Evolutionary conservation across 1,284 basidiomycete genomes (phyloP).

Genomic region (Ganoderma resinaceum): DNA sequence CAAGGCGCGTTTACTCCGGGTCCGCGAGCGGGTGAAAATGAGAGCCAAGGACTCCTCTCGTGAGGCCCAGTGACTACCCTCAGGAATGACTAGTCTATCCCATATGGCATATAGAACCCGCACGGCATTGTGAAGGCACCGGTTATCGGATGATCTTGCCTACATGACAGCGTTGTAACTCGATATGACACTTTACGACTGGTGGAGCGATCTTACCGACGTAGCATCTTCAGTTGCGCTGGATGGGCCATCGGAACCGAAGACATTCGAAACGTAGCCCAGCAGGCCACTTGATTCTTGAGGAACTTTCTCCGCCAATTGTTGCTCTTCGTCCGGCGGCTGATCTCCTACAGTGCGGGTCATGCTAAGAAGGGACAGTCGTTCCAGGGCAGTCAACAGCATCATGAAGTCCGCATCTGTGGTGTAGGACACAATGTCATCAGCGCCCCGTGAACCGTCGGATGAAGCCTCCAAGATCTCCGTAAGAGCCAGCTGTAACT

Average conservation of each 20-base stretch:
- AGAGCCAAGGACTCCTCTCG: constrained; percentile 71
- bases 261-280: constrained; percentile 83
- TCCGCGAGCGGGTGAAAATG: constrained; percentile 69
- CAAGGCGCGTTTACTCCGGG: constrained; percentile 78
- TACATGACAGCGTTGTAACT: constrained; percentile 36
- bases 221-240: constrained; percentile 59
- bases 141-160: constrained; percentile 74
- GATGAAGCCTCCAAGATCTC: constrained; percentile 59
- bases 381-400: constrained; percentile 84
- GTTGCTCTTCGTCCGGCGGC: constrained; percentile 64
- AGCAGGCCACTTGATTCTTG: constrained; percentile 72
- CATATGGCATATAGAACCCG: constrained; percentile 75
- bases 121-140: constrained; percentile 75
- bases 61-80: constrained; percentile 53
- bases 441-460: constrained; percentile 41
- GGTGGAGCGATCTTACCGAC: constrained; percentile 52
- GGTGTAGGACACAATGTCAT: constrained; percentile 53
- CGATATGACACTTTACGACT: constrained; percentile 50
- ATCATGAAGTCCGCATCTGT: constrained; percentile 88
- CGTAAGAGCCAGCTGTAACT: constrained; percentile 66
- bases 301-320: constrained; percentile 55
- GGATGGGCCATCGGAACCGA: constrained; percentile 64
- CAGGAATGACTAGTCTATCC: constrained; percentile 63
- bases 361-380: constrained; percentile 74
- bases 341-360: constrained; percentile 57